Evolutionary conservation across 2,329 filamentous ascomycete genomes (phyloP).

Genomic region (Neurospora crassa): DNA sequence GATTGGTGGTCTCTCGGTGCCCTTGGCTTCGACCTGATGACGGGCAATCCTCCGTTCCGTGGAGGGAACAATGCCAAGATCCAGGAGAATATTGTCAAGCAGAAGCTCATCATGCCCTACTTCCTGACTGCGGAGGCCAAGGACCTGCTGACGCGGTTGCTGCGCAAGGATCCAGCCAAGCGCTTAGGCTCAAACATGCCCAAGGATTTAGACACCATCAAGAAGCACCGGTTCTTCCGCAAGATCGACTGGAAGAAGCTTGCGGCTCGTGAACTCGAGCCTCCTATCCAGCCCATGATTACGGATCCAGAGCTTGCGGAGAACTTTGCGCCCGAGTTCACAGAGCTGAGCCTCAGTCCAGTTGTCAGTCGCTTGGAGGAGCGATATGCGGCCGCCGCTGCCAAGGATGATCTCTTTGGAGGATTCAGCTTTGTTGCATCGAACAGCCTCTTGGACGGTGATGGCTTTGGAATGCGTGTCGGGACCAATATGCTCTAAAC

Average conservation of each 20-base stretch:
- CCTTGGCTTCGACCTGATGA: slow-evolving; percentile 84
- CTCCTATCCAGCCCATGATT: slow-evolving; percentile 86
- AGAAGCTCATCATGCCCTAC: slow-evolving; percentile 82
- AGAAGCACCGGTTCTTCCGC: slow-evolving; percentile 91
- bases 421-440: slow-evolving; percentile 56
- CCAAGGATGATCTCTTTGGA: slow-evolving; percentile 49
- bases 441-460: slow-evolving; percentile 44
- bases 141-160: slow-evolving; percentile 78
- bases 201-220: slow-evolving; percentile 76
- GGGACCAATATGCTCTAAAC: background rate
- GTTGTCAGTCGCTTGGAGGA: slow-evolving; percentile 37
- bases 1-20: slow-evolving; percentile 99
- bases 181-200: slow-evolving; percentile 81
- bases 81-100: slow-evolving; percentile 89
- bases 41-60: slow-evolving; percentile 81
- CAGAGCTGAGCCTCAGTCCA: slow-evolving; percentile 71
- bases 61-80: slow-evolving; percentile 91
- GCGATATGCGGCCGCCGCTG: slow-evolving; percentile 23
- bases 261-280: slow-evolving; percentile 69
- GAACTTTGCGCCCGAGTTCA: slow-evolving; percentile 94
- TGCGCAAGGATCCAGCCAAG: slow-evolving; percentile 88
- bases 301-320: slow-evolving; percentile 93
- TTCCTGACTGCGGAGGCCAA: slow-evolving; percentile 88
- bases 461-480: slow-evolving; percentile 26
- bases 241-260: slow-evolving; percentile 93